Evolutionary conservation across 306 rosid genomes (phyloP), one percentile per base, ranked within the genome.

Genomic region (Hippophae gyantsensis): DNA sequence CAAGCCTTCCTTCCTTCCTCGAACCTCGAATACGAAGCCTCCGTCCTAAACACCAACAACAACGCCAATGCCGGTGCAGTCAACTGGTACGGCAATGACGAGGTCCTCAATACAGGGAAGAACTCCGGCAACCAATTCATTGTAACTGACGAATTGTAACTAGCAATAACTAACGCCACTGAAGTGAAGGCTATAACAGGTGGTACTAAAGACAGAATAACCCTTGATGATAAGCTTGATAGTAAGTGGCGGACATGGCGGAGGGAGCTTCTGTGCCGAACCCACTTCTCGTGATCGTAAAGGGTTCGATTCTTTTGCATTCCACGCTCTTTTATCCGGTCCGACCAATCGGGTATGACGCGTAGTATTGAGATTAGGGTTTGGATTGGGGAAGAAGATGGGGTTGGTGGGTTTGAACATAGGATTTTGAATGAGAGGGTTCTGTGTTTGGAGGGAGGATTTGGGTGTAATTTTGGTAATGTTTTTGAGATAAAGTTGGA

Each of bases 61-160:
- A 89, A 79, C 1, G 95, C 97, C 71, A 89, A 66, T 0, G 97
- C 97, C 11, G 97, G 88, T 0, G 97, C 97, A 4, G 94, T 89
- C 63, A 89, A 72, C 72, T 89, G 95, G 72, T 86, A 89, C 5
- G 97, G 95, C 63, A 89, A 71, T 0, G 97, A 13, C 2, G 95
- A 82, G 57, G 86, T 69, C 56, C 78, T 73, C 70, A 89, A 62
- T 3, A 76, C 8, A 0, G 95, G 97, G 52, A 84, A 71, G 62
- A 71, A 63, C 0, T 54, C 93, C 0, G 95, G 95, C 63, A 89
- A 57, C 70, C 72, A 68, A 5, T 81, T 56, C 54, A 54, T n/a
- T 6, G 62, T 25, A 6, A 89, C 80, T 13, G 83, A 81, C 3
- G 85, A 71, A 61, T 89, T 89, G 57, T 89, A 89, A 43, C 76